Percentiles rank a stretch among this genome's conserved stretches.
Conservation (phyloP, 2,329 filamentous ascomycete genomes). For the Escovopsis sp. region DNA sequence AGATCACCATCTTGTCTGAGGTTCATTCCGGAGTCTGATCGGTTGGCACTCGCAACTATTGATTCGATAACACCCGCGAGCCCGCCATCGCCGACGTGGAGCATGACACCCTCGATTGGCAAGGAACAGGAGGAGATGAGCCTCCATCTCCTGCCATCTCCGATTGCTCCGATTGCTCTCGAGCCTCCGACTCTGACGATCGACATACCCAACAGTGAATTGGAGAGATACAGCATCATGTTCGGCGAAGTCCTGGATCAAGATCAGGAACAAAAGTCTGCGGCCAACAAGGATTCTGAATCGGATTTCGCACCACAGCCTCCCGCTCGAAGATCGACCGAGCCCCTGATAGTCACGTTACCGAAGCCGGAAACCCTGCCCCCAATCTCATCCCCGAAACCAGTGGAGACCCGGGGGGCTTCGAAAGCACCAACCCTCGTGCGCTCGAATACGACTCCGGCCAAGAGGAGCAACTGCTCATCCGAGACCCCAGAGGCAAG, state of each 20-base stretch:
- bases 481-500: not conserved
- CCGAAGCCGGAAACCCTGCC: constrained; percentile 14
- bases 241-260: constrained; percentile 59
- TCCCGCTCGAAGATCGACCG: constrained; percentile 30
- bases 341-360: constrained; percentile 29
- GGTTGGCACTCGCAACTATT: too few relatives aligned
- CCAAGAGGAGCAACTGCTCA: constrained; percentile 11
- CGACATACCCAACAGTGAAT: constrained; percentile 62
- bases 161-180: not conserved
- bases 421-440: constrained; percentile 3
- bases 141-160: too few relatives aligned
- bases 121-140: too few relatives aligned
- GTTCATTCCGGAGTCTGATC: too few relatives aligned
- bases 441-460: constrained; percentile 43
- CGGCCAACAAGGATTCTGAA: constrained; percentile 10
- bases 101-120: too few relatives aligned
- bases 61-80: too few relatives aligned
- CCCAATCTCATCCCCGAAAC: constrained; percentile 31
- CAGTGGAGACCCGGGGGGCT: constrained; percentile 11
- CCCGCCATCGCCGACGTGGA: too few relatives aligned
- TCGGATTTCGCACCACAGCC: constrained; percentile 21
- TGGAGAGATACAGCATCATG: constrained; percentile 93
- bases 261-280: constrained; percentile 13
- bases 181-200: constrained; percentile 44
- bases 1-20: too few relatives aligned